Base-by-base conservation (phyloP, 2,329 filamentous ascomycete genomes). In the Neopestalotiopsis clavispora region DNA sequence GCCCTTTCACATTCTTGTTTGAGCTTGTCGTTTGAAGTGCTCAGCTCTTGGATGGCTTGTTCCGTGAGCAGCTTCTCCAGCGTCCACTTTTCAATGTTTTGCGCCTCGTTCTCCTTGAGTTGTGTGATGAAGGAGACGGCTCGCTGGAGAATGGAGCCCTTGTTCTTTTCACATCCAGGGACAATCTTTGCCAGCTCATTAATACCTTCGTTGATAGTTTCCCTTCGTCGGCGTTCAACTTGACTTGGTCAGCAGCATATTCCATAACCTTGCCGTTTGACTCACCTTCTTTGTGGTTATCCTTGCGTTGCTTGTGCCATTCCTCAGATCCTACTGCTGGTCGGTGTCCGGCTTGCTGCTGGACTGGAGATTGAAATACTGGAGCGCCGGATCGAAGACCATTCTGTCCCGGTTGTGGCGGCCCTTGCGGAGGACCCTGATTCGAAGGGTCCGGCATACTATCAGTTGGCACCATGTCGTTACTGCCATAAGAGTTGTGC, bases 121-220 rank as follows among this genome's bases (percentile, higher is more conserved):
- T 98, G 94, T 12, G 91, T 92, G 78, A 99, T 98, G 83, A 97
- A 98, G 72, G 94, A 91, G 10, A 98, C 95, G 0, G 96, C 94
- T 42, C 95, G 93, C 78, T 97, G 93, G 49, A 99, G 85, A 72
- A 99, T 98, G 2, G 94, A 97, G 0, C 96, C 96, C 82, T 99
- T 99, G 85, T 99, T 98, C 86, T 98, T 99, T 82, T 99, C 96
- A 76, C 95, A 98, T 14, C 94, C 94, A 0, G 96, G 96, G 0
- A 99, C 96, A 73, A 99, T 97, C 84, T 98, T 98, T 74, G 95
- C 94, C 38, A 99, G 89, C 81, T 98, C 96, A 77, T 98, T 98
- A 75, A 99, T 99, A 64, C 96, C 96, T 82, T 99, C 96, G 74
- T 99, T 99, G 80, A 99, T 99, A 0, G 96, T 98, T 82, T 99